These are phyloP conservation scores for Ascochyta viciae-villosae DNA, from an alignment of 2,329 filamentous ascomycete species.

Conservation along the genomic window DNA sequence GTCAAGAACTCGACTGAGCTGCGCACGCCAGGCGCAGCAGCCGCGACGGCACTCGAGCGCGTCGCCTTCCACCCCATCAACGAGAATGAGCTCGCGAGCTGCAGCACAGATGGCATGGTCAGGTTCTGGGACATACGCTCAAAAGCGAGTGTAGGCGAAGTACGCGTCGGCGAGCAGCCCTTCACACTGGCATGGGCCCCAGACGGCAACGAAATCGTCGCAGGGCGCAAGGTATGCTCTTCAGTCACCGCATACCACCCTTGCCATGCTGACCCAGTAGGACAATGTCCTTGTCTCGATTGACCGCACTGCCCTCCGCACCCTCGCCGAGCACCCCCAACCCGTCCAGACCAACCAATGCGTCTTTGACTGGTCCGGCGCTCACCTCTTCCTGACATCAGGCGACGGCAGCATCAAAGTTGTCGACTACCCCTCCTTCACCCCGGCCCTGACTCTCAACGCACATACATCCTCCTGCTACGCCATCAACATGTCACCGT, in stretches of 20 bases:
- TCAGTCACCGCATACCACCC: background rate
- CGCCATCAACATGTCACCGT: constrained; percentile 72
- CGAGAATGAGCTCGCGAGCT: constrained; percentile 78
- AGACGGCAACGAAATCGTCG: constrained; percentile 72
- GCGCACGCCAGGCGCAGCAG: constrained; percentile 63
- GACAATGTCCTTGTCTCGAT: constrained; percentile 69
- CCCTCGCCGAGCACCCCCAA: constrained; percentile 67
- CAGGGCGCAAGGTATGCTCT: constrained; percentile 71
- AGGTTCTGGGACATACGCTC: constrained; percentile 82
- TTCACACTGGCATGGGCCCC: constrained; percentile 78
- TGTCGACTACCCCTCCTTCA: constrained; percentile 56
- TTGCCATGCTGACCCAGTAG: constrained; percentile 47
- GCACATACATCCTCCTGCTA: constrained; percentile 78
- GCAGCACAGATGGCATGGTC: constrained; percentile 75
- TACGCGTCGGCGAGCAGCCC: constrained; percentile 67
- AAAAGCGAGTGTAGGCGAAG: constrained; percentile 73
- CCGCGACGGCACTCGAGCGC: constrained; percentile 65
- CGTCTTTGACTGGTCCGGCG: constrained; percentile 75
- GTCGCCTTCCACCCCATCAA: constrained; percentile 80
- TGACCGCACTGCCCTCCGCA: constrained; percentile 64
- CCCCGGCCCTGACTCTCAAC: constrained; percentile 65
- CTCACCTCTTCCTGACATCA: constrained; percentile 73
- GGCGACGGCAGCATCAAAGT: constrained; percentile 75
- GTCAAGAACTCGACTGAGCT: constrained; percentile 79
- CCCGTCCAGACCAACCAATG: constrained; percentile 73